Percentiles rank a stretch among this genome's conserved stretches.
Evolutionary conservation across 306 rosid genomes (phyloP).

Genomic region (Betula pendula): DNA sequence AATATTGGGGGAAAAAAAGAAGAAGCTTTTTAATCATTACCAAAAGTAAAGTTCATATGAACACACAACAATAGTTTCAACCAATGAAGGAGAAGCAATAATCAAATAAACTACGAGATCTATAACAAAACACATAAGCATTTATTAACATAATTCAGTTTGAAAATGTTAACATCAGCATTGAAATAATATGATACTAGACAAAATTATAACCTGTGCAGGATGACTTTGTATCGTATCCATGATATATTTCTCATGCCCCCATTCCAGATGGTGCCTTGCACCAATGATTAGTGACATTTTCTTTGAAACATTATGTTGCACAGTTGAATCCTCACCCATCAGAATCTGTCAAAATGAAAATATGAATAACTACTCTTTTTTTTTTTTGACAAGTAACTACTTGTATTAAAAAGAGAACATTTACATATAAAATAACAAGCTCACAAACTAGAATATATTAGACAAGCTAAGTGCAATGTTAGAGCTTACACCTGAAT

Average conservation of each 20-base stretch:
- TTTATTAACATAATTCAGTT: neutral
- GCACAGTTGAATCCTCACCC: constrained; percentile 64
- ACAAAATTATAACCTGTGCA: constrained; percentile 59
- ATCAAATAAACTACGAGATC: neutral
- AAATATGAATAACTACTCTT: constrained; percentile 29
- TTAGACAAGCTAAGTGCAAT: constrained; percentile 15
- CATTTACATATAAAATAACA: neutral
- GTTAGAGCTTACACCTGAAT: constrained; percentile 59
- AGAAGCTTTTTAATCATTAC: constrained; percentile 4
- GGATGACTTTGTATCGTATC: constrained; percentile 98
- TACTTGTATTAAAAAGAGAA: constrained; percentile 7
- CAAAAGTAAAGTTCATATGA: constrained; percentile 7
- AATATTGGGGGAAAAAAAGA: neutral
- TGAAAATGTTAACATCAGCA: constrained; percentile 15
- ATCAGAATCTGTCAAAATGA: constrained; percentile 59
- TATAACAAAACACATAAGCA: constrained; percentile 14
- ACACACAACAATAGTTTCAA: constrained; percentile 16
- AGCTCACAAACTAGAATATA: neutral
- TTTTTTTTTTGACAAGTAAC: no score
- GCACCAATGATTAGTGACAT: constrained; percentile 90
- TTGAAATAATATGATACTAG: constrained; percentile 12
- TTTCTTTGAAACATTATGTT: constrained; percentile 56
- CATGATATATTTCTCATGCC: constrained; percentile 88
- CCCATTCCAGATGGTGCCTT: constrained; percentile 92
- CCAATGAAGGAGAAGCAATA: constrained; percentile 4